Evolutionary conservation across 2,329 filamentous ascomycete genomes (phyloP), one percentile per base, ranked within the genome.

Genomic region (Blastomyces emzantsi): DNA sequence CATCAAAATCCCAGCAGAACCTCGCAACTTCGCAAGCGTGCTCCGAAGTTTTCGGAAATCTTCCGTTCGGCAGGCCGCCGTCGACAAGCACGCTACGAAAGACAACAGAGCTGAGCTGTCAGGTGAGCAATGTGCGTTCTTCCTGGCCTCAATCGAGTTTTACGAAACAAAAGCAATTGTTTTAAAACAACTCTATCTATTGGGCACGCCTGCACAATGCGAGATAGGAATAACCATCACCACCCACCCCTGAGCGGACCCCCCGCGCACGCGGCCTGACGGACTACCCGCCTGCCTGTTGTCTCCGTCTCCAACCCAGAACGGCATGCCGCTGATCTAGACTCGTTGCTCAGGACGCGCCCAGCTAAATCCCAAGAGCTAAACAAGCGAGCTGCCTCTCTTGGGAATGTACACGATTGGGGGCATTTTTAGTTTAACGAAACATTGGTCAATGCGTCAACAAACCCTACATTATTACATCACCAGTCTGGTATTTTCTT

Each of bases 281-380:
- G 51, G 25, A 30, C 51, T 28, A 30, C 28, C 51, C 51, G 13
- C 51, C 15, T 6, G 17, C 51, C 15, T 11, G 51, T 17, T 17
- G 5, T 55, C 30, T 33, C 19, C 30, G 9, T 36, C 8, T 30
- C 19, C 52, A n/a, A 22, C 28, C 1, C 33, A 36, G 28, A 55
- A 55, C 52, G 52, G 52, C 52, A 55, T 55, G 52, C 52, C 52
- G 52, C 52, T n/a, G 30, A 55, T 55, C 52, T 36, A 55, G 52
- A 55, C 25, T 55, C 19, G 4, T 36, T 22, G 28, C 28, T 36
- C 30, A 17, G 51, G 2, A 22, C 6, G 13, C 51, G 28, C 5
- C 9, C 36, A 13, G 36, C 7, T 55, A n/a, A 55, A 22, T 19
- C 6, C 9, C 52, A 4, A 55, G 19, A 3, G 15, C 52, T 3